Evolutionary conservation across 176 grass and related monocot species (phyloP).

Genomic region (Tillandsia leiboldiana): DNA sequence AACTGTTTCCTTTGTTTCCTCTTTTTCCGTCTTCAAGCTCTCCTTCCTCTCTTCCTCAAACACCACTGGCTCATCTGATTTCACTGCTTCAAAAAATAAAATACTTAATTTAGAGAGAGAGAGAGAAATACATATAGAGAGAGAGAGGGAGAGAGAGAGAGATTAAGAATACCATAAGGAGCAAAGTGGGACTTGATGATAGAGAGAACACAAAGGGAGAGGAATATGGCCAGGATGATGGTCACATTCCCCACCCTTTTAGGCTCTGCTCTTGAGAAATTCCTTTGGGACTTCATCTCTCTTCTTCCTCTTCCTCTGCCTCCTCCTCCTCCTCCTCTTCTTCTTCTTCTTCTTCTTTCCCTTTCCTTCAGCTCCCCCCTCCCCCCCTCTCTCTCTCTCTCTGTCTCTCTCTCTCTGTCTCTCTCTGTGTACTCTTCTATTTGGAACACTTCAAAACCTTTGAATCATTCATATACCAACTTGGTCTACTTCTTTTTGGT

Average conservation of each 20-base stretch:
- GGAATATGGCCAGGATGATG: conserved; percentile 61
- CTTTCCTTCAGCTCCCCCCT: background rate
- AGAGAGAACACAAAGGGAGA: conserved; percentile 61
- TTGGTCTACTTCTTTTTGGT: background rate
- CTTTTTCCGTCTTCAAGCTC: conserved; percentile 37
- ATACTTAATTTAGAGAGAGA: background rate
- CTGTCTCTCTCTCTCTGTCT: background rate
- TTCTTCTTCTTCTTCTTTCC: background rate
- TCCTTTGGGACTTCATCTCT: conserved; percentile 63
- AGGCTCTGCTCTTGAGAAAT: conserved; percentile 34
- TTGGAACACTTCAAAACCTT: background rate
- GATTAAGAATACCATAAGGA: conserved; percentile 25
- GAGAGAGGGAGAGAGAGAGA: background rate
- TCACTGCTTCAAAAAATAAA: conserved; percentile 11
- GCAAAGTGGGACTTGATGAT: conserved; percentile 56
- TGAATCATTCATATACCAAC: background rate
- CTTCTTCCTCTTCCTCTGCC: background rate
- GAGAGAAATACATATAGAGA: background rate
- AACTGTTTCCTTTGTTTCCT: conserved; percentile 28
- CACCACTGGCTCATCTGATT: conserved; percentile 37
- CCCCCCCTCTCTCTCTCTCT: background rate
- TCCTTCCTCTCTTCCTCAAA: conserved; percentile 44
- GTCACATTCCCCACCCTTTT: conserved; percentile 48
- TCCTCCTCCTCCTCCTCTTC: background rate
- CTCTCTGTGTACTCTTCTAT: background rate